A percentile compares a stretch with the other conserved stretches of the same genome.
phyloP scores from a whole-genome alignment of 106 monocot species.

The Dendrobium nobile region DNA sequence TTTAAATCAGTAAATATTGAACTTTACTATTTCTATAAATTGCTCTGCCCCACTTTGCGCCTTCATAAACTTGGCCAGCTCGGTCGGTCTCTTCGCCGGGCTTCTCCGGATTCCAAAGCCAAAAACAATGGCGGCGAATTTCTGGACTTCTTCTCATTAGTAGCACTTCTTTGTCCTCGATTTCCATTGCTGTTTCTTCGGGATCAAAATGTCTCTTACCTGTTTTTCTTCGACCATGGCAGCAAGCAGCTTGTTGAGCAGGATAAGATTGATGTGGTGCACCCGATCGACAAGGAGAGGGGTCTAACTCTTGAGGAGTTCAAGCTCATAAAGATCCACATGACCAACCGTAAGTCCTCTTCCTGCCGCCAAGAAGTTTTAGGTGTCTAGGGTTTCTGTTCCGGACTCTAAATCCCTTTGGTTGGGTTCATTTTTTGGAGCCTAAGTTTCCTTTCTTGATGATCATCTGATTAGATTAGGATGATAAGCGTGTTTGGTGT shows the following conservation, averaged over 20 bases:
- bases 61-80: neutral
- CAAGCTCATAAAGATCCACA: conserved; percentile 67
- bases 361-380: neutral
- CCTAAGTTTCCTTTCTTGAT: neutral
- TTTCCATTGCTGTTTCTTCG: neutral
- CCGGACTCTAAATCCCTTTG: neutral
- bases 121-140: conserved; percentile 58
- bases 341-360: conserved; percentile 52
- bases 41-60: neutral
- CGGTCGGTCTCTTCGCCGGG: neutral
- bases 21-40: neutral
- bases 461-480: neutral
- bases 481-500: neutral
- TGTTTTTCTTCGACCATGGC: neutral
- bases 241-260: conserved; percentile 66
- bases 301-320: conserved; percentile 64
- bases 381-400: neutral
- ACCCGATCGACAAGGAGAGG: conserved; percentile 48
- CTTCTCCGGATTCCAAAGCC: neutral
- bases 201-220: neutral
- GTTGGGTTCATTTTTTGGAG: neutral
- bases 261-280: conserved; percentile 50
- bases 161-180: conserved; percentile 4
- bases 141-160: conserved; percentile 75
- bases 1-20: neutral